These are phyloP conservation scores for Skeletonema potamos DNA, from an alignment of 108 stramenopile genomes.

Conservation along the genomic window DNA sequence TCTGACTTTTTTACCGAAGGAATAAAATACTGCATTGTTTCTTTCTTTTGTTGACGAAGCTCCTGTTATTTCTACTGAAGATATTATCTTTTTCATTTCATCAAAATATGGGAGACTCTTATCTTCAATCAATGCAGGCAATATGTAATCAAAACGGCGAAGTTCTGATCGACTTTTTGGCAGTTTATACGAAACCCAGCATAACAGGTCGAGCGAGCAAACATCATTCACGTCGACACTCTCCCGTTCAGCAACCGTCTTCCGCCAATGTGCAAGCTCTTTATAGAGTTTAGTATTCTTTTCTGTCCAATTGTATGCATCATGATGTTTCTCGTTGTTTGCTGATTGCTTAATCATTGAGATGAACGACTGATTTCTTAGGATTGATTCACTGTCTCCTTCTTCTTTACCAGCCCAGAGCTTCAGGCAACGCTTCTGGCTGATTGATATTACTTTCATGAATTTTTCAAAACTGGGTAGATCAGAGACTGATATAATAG, in stretches of 20 bases:
- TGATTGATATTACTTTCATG: conserved; percentile 62
- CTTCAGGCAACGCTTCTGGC: conserved; percentile 67
- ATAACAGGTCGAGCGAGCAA: conserved; percentile 65
- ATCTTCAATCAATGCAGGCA: not conserved
- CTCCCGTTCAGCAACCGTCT: conserved; percentile 40
- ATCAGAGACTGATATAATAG: conserved; percentile 32
- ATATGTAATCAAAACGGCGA: not conserved
- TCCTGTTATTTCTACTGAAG: not conserved
- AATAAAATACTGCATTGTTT: not conserved
- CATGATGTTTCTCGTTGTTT: conserved; percentile 7
- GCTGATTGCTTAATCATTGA: conserved; percentile 47
- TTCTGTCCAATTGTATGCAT: conserved; percentile 46
- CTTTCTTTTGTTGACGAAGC: not conserved
- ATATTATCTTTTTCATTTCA: not conserved
- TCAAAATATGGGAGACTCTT: not conserved
- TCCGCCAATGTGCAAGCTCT: conserved; percentile 60
- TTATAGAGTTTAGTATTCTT: conserved; percentile 60
- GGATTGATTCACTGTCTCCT: conserved; percentile 14
- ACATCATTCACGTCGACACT: conserved; percentile 42
- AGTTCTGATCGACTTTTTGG: not conserved
- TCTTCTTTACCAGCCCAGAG: conserved; percentile 59
- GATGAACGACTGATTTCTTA: conserved; percentile 42
- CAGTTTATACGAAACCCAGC: not conserved
- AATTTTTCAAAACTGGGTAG: conserved; percentile 56
- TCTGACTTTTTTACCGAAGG: not conserved